Percentiles rank a stretch among this genome's conserved stretches.
Conservation (phyloP, 2,329 filamentous ascomycete genomes). For the Paraphaeosphaeria minitans region DNA sequence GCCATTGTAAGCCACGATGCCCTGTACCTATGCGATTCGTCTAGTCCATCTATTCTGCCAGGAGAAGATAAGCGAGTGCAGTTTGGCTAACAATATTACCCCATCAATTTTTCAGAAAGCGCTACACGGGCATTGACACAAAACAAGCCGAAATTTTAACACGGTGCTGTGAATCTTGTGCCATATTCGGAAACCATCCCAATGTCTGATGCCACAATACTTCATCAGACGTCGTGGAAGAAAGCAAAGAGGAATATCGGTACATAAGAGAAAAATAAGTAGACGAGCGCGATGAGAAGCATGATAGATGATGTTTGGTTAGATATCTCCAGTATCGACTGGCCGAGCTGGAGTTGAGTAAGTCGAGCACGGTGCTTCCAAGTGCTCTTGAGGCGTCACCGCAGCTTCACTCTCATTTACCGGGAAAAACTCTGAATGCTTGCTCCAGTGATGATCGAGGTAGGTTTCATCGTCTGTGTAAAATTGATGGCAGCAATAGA, state of each 20-base stretch:
- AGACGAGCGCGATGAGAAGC: too few species aligned
- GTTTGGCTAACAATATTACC: too few species aligned
- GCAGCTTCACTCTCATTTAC: neutral
- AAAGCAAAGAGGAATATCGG: neutral
- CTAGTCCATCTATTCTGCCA: neutral
- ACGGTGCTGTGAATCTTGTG: too few species aligned
- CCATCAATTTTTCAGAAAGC: too few species aligned
- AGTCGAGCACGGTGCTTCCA: neutral
- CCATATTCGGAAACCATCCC: too few species aligned
- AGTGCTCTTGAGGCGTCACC: neutral
- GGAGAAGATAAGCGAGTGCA: neutral
- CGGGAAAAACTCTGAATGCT: neutral
- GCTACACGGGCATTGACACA: too few species aligned
- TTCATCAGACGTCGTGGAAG: too few species aligned
- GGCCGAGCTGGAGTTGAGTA: neutral
- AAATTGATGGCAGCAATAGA: neutral
- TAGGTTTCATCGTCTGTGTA: neutral
- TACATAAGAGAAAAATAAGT: too few species aligned
- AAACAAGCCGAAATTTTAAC: neutral
- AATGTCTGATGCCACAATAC: too few species aligned
- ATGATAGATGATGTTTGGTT: neutral
- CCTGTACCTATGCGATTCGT: neutral
- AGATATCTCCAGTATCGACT: neutral
- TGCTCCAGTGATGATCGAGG: constrained; percentile 2
- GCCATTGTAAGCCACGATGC: neutral